Base-by-base conservation (phyloP, 352 stramenopile species). In the Sclerospora graminicola region DNA sequence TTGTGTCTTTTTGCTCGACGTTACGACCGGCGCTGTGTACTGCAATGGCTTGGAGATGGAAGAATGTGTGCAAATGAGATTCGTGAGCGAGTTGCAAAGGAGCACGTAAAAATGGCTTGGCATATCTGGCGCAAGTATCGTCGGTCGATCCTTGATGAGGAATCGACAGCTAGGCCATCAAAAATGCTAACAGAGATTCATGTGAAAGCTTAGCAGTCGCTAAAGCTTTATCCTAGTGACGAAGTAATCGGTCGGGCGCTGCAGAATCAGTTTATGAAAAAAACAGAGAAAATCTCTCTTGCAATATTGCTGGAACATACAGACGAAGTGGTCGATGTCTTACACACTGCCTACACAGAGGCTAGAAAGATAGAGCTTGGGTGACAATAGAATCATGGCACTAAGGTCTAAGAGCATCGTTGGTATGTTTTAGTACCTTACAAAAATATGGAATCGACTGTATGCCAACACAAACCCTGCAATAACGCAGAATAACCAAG, bases 101-200 rank as follows among this genome's bases (percentile, higher is more conserved):
- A 87, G 26, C 75, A 87, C 23, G 72, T 84, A 13, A 80, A 78
- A 43, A 63, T 59, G 9, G 72, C 75, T 27, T 87, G 75, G 75
- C 75, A 81, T 28, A 73, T 81, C 15, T 82, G 68, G 65, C 65
- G 75, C 31, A 87, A 87, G 41, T 84, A 69, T 51, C 55, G 65
- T 13, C 67, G 72, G 2, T 57, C 60, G 23, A 37, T 50, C 18
- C 14, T 57, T 30, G 41, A 51, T 45, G 48, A 36, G 52, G 34
- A 41, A 18, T 44, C 41, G 31, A 48, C 47, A 30, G 36, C 21
- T n/a, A 43, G 40, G 15, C n/a, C 19, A 36, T 9, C 20, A 11
- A 47, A 45, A 15, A 41, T 45, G 14, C 14, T 33, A 28, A 45
- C 40, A 19, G 2, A 41, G 14, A 54, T 64, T 16, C 55, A 84